These are phyloP conservation scores for Melampsora americana DNA, from an alignment of 1,284 basidiomycete species.

Conservation along the genomic window DNA sequence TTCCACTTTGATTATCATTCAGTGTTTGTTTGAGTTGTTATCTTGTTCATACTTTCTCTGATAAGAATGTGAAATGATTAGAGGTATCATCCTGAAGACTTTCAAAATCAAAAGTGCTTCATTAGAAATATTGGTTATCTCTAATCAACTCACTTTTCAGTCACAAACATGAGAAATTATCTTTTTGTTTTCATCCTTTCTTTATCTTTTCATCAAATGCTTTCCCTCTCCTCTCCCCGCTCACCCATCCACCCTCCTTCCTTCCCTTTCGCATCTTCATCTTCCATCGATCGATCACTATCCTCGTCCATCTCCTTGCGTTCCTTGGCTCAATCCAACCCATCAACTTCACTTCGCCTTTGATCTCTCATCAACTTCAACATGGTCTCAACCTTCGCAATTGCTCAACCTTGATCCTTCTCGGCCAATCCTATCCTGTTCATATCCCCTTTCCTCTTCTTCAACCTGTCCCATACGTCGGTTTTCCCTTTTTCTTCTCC, in stretches of 20 bases:
- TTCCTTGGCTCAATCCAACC: neutral
- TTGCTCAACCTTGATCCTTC: neutral
- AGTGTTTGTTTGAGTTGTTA: constrained; percentile 1
- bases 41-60: neutral
- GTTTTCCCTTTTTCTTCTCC: constrained; percentile 12
- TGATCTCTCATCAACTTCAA: neutral
- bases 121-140: too few relatives aligned
- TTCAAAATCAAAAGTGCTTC: too few relatives aligned
- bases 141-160: too few relatives aligned
- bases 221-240: constrained; percentile 19
- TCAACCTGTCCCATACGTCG: constrained; percentile 19
- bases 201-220: constrained; percentile 4
- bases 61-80: too few relatives aligned
- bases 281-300: neutral
- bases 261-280: neutral
- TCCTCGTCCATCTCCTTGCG: neutral
- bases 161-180: too few relatives aligned
- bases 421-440: neutral
- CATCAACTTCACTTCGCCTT: neutral
- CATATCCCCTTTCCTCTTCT: neutral
- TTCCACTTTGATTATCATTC: neutral
- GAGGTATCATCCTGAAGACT: too few relatives aligned
- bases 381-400: neutral
- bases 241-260: constrained; percentile 14
- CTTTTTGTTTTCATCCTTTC: neutral